These are phyloP conservation scores for Penicillium sp. DNA, from an alignment of 2,329 filamentous ascomycete species.

Conservation along the genomic window DNA sequence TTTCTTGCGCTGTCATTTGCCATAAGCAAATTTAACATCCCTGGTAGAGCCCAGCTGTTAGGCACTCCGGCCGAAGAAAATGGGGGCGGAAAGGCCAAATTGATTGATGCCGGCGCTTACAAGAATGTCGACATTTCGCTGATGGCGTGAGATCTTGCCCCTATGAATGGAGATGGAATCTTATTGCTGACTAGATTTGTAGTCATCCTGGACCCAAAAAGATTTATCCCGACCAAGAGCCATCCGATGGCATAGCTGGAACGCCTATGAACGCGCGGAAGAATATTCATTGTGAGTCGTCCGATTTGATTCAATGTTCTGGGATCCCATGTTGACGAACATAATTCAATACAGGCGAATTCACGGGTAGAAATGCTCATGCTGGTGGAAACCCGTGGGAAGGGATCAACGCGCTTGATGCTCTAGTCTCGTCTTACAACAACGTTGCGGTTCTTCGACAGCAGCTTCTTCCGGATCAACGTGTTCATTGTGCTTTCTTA, in stretches of 20 bases:
- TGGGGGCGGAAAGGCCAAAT: slow-evolving; percentile 38
- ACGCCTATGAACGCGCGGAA: slow-evolving; percentile 33
- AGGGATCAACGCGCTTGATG: slow-evolving; percentile 59
- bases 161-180: too few species aligned
- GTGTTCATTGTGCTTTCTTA: slow-evolving; percentile 55
- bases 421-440: slow-evolving; percentile 41
- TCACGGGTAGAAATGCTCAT: slow-evolving; percentile 54
- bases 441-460: slow-evolving; percentile 53
- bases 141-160: slow-evolving; percentile 36
- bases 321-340: not conserved
- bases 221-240: slow-evolving; percentile 23
- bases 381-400: slow-evolving; percentile 58
- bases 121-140: slow-evolving; percentile 40
- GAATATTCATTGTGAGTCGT: slow-evolving; percentile 27
- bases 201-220: slow-evolving; percentile 26
- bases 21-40: slow-evolving; percentile 41
- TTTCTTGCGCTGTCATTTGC: slow-evolving; percentile 48
- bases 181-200: not conserved
- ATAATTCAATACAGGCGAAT: slow-evolving; percentile 25
- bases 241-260: slow-evolving; percentile 24
- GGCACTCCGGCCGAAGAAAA: slow-evolving; percentile 41
- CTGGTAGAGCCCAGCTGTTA: slow-evolving; percentile 34
- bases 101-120: slow-evolving; percentile 46
- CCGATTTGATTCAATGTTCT: not conserved
- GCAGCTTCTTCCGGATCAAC: slow-evolving; percentile 53